These are phyloP conservation scores for Aspergillus glaucus DNA, from an alignment of 2,329 filamentous ascomycete genomes.

Conservation along the genomic window DNA sequence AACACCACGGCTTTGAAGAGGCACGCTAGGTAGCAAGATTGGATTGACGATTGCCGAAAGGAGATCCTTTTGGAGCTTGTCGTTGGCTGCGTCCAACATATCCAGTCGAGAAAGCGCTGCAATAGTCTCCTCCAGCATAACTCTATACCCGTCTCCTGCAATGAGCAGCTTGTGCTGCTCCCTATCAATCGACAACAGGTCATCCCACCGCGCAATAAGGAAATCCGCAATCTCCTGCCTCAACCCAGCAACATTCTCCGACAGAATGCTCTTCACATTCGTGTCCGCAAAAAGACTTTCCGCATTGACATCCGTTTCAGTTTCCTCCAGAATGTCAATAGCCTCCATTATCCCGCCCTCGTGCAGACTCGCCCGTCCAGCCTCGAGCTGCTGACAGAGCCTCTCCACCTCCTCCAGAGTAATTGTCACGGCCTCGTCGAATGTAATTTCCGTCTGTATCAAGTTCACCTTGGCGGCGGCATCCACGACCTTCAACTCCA, in stretches of 20 bases:
- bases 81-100: constrained; percentile 23
- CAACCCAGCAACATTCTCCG: constrained; percentile 59
- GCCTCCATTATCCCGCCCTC: constrained; percentile 41
- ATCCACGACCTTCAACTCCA: constrained; percentile 60
- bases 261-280: constrained; percentile 51
- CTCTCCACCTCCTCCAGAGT: constrained; percentile 47
- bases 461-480: constrained; percentile 49
- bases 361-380: constrained; percentile 40
- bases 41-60: constrained; percentile 26
- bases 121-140: constrained; percentile 24
- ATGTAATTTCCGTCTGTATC: constrained; percentile 53
- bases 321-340: constrained; percentile 44
- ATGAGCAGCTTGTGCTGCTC: constrained; percentile 53
- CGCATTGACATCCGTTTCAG: constrained; percentile 23
- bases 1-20: constrained; percentile 21
- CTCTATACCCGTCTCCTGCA: constrained; percentile 34
- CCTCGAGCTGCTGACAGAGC: constrained; percentile 45
- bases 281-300: constrained; percentile 27
- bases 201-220: constrained; percentile 65
- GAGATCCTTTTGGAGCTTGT: constrained; percentile 29
- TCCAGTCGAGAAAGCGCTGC: constrained; percentile 24
- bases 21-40: constrained; percentile 21
- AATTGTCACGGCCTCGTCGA: constrained; percentile 49
- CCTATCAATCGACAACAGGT: constrained; percentile 58
- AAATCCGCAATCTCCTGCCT: constrained; percentile 60